phyloP scores from a whole-genome alignment of 768 basidiomycete species.

The Pisolithus marmoratus region DNA sequence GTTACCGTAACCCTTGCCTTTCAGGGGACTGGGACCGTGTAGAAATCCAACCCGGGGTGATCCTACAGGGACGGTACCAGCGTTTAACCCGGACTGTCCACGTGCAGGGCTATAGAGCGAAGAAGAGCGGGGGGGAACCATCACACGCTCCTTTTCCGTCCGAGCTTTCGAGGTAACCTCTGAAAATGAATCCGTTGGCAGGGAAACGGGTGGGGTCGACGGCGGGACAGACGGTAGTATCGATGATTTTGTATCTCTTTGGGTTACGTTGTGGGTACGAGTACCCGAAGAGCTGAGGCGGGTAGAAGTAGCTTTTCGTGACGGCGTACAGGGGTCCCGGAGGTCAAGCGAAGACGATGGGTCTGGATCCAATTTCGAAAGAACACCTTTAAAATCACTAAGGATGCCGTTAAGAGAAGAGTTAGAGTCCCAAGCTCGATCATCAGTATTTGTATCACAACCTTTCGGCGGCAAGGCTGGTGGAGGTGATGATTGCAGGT shows the following conservation, averaged over 20 bases:
- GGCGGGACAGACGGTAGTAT: slow-evolving; percentile 10
- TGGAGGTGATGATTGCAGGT: slow-evolving; percentile 31
- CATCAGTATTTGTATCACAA: slow-evolving; percentile 16
- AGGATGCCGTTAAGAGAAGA: slow-evolving; percentile 55
- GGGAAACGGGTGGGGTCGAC: slow-evolving; percentile 19
- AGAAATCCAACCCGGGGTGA: slow-evolving; percentile 30
- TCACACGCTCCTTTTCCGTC: slow-evolving; percentile 35
- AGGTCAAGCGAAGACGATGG: slow-evolving; percentile 52
- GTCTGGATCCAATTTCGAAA: slow-evolving; percentile 59
- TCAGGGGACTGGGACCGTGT: slow-evolving; percentile 38
- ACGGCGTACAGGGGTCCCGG: slow-evolving; percentile 57
- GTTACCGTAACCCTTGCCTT: slow-evolving; percentile 34
- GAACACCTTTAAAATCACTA: slow-evolving; percentile 67
- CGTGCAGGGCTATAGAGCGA: slow-evolving; percentile 28
- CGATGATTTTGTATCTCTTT: slow-evolving; percentile 16
- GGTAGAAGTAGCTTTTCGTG: slow-evolving; percentile 35
- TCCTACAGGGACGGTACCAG: slow-evolving; percentile 19
- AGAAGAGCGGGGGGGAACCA: slow-evolving; percentile 23
- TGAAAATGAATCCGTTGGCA: slow-evolving; percentile 18
- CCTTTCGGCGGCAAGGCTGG: slow-evolving; percentile 33
- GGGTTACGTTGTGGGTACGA: slow-evolving; percentile 18
- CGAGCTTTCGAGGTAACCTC: slow-evolving; percentile 39
- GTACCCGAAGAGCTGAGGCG: slow-evolving; percentile 33
- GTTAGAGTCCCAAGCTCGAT: slow-evolving; percentile 36
- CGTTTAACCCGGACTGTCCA: slow-evolving; percentile 20